Conservation (phyloP, 1,284 basidiomycete species). For the Psilocybe mexicana region DNA sequence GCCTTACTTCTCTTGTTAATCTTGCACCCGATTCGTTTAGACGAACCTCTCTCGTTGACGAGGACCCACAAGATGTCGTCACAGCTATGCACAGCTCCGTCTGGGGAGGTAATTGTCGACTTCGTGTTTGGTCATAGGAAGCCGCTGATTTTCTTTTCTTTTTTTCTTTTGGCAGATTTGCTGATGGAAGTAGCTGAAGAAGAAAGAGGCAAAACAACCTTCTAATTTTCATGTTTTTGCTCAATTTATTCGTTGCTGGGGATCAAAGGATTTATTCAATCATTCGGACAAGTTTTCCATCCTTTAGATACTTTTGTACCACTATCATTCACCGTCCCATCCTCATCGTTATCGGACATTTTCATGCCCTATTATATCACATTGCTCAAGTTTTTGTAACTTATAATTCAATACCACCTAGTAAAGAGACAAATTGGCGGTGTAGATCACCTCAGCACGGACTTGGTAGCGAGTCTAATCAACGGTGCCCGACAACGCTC, state of each 20-base stretch:
- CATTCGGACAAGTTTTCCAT: conserved; percentile 8
- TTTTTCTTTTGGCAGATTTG: conserved; percentile 40
- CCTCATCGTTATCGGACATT: conserved; percentile 5
- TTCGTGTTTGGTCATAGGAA: not conserved
- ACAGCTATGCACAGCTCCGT: conserved; percentile 64
- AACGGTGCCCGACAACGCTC: no score
- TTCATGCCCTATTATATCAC: conserved; percentile 2
- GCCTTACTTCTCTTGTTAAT: conserved; percentile 4
- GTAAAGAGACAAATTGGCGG: no score
- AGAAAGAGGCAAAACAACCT: conserved; percentile 31
- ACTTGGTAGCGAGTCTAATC: no score
- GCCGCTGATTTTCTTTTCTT: not conserved
- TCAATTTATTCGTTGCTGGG: conserved; percentile 12
- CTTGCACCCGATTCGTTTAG: conserved; percentile 28
- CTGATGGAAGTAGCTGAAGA: conserved; percentile 60
- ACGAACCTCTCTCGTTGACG: conserved; percentile 48
- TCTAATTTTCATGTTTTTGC: conserved; percentile 14
- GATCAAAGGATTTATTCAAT: conserved; percentile 10
- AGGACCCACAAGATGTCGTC: conserved; percentile 55
- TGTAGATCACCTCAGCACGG: no score
- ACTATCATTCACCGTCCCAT: not conserved
- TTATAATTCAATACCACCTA: conserved; percentile 1
- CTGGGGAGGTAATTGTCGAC: conserved; percentile 55
- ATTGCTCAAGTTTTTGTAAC: conserved; percentile 7
- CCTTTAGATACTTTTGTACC: conserved; percentile 15